phyloP scores from a whole-genome alignment of 768 basidiomycete species.

The Hirschioporus abietinus region DNA sequence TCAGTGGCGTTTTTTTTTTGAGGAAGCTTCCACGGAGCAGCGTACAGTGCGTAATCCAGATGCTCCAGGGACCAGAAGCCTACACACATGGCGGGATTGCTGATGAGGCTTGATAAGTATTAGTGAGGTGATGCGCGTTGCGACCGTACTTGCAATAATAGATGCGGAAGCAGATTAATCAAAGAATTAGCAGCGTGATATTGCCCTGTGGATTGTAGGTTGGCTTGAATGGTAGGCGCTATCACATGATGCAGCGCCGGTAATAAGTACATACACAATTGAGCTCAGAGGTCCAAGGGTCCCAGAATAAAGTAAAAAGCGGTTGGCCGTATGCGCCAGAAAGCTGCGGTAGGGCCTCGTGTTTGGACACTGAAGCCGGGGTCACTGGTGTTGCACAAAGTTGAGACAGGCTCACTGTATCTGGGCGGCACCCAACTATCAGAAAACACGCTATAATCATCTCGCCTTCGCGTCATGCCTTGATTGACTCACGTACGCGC shows the following conservation, averaged over 20 bases:
- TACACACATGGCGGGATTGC: constrained; percentile 55
- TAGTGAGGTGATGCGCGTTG: neutral
- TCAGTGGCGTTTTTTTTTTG: constrained; percentile 9
- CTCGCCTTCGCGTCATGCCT: constrained; percentile 1
- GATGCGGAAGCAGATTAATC: neutral
- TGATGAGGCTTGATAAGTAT: constrained; percentile 1
- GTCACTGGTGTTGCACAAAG: neutral
- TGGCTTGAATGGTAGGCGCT: neutral
- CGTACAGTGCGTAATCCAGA: constrained; percentile 75
- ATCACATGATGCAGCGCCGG: constrained; percentile 1
- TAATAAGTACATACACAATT: neutral
- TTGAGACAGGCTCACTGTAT: neutral
- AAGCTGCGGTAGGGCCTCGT: neutral
- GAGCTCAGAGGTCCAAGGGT: neutral
- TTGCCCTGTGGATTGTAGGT: neutral
- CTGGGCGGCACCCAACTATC: neutral
- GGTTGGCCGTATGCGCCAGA: neutral
- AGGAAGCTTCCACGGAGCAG: constrained; percentile 14
- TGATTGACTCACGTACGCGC: neutral
- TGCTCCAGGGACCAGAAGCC: constrained; percentile 74
- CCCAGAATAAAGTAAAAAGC: neutral
- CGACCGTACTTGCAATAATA: neutral
- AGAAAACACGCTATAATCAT: constrained; percentile 1
- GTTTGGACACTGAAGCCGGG: neutral
- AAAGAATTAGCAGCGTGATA: constrained; percentile 1